phyloP scores from a whole-genome alignment of 2,329 filamentous ascomycete species.

The Ophiobolus disseminans region DNA sequence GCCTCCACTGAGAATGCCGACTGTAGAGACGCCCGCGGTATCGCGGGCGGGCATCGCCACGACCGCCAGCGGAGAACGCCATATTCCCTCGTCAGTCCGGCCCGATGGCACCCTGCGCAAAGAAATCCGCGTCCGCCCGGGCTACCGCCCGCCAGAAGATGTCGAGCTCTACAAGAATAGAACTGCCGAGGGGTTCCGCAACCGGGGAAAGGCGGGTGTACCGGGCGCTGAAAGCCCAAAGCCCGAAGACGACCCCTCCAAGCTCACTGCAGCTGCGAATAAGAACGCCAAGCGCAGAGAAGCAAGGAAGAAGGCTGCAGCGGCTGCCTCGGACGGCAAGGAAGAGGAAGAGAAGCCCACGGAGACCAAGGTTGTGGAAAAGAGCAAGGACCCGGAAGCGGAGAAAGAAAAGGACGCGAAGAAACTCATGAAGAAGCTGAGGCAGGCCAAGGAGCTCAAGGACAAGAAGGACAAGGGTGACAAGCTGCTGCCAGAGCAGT shows the following conservation, averaged over 20 bases:
- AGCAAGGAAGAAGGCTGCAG: constrained; percentile 64
- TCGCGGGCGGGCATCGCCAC: constrained; percentile 69
- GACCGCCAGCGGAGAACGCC: constrained; percentile 76
- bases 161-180: constrained; percentile 96
- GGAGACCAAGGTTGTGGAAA: constrained; percentile 23
- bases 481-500: constrained; percentile 86
- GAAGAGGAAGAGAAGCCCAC: constrained; percentile 58
- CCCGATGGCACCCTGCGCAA: constrained; percentile 90
- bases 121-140: constrained; percentile 91
- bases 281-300: constrained; percentile 88
- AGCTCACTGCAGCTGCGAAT: constrained; percentile 63
- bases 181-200: constrained; percentile 84
- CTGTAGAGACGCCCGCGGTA: constrained; percentile 37
- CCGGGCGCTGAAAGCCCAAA: constrained; percentile 72
- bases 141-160: constrained; percentile 93
- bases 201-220: constrained; percentile 71
- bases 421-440: constrained; percentile 91
- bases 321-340: constrained; percentile 53
- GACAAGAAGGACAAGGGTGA: constrained; percentile 90
- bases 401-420: constrained; percentile 93
- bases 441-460: constrained; percentile 88
- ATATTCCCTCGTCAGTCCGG: constrained; percentile 86
- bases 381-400: constrained; percentile 67
- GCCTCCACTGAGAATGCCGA: constrained; percentile 30
- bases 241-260: constrained; percentile 53